These are phyloP conservation scores for Mycena crocata DNA, from an alignment of 768 basidiomycete genomes.

Conservation along the genomic window DNA sequence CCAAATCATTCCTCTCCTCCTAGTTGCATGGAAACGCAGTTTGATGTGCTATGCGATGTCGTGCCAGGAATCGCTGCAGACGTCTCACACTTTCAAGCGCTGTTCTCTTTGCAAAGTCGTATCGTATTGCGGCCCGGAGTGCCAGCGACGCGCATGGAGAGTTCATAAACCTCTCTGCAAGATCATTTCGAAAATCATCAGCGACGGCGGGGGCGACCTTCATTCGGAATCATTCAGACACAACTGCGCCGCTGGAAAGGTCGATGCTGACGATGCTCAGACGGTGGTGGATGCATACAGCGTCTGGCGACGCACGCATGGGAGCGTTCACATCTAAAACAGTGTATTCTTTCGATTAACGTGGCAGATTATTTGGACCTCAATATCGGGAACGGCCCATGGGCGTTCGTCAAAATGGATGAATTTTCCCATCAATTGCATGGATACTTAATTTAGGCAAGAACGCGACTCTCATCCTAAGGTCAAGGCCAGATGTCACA, in stretches of 20 bases:
- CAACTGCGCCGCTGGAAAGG: constrained; percentile 7
- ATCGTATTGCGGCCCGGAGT: constrained; percentile 6
- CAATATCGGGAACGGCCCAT: no score
- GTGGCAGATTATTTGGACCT: no score
- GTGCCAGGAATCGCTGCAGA: constrained; percentile 14
- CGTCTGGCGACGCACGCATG: constrained; percentile 11
- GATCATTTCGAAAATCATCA: background rate
- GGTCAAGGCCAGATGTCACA: no score
- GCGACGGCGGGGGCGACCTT: constrained; percentile 14
- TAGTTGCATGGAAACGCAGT: constrained; percentile 6
- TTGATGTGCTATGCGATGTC: constrained; percentile 11
- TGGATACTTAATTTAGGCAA: no score
- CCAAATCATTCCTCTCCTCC: background rate
- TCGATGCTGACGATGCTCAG: constrained; percentile 6
- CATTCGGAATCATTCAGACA: background rate
- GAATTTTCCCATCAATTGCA: no score
- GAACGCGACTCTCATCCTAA: no score
- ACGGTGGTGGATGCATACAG: background rate
- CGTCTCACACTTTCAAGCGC: constrained; percentile 6
- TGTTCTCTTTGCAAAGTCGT: constrained; percentile 6
- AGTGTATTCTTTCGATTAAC: no score
- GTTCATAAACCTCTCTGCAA: constrained; percentile 8
- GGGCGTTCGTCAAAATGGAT: no score
- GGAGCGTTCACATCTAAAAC: background rate
- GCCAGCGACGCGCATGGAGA: constrained; percentile 12